Conservation (phyloP, 2,329 filamentous ascomycete species). For the Diaporthe vaccinii region DNA sequence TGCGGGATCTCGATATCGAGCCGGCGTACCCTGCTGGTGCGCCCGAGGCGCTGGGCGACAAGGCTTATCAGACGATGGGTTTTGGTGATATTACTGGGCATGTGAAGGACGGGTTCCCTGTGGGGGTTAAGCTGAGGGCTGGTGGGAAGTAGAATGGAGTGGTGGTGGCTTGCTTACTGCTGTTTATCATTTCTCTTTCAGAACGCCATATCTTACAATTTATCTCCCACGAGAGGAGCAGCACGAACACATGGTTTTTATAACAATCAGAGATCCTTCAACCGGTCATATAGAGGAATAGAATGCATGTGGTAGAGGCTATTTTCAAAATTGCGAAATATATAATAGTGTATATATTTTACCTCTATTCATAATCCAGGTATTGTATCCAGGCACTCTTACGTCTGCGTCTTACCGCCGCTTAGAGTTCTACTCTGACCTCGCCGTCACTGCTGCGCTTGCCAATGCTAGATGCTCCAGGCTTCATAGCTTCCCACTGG, state of each 20-base stretch:
- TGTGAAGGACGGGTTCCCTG: conserved; percentile 32
- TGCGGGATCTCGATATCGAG: conserved; percentile 39
- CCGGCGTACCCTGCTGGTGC: conserved; percentile 25
- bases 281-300: background rate
- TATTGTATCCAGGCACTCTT: background rate
- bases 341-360: background rate
- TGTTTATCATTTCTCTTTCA: background rate
- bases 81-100: conserved; percentile 28
- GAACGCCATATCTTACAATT: no score
- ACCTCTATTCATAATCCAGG: background rate
- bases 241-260: background rate
- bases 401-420: background rate
- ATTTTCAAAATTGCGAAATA: background rate
- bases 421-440: conserved; percentile 36
- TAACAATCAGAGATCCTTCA: background rate
- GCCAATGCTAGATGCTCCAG: conserved; percentile 68
- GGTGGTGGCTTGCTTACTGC: background rate
- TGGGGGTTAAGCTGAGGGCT: conserved; percentile 7
- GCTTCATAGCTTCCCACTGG: conserved; percentile 75
- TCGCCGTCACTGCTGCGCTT: conserved; percentile 43
- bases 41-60: conserved; percentile 28
- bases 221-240: no score
- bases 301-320: background rate
- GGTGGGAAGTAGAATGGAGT: background rate
- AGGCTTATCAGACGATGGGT: conserved; percentile 23